These are phyloP conservation scores for Ophiostoma australiae DNA, from an alignment of 2,329 filamentous ascomycete genomes.

Conservation along the genomic window DNA sequence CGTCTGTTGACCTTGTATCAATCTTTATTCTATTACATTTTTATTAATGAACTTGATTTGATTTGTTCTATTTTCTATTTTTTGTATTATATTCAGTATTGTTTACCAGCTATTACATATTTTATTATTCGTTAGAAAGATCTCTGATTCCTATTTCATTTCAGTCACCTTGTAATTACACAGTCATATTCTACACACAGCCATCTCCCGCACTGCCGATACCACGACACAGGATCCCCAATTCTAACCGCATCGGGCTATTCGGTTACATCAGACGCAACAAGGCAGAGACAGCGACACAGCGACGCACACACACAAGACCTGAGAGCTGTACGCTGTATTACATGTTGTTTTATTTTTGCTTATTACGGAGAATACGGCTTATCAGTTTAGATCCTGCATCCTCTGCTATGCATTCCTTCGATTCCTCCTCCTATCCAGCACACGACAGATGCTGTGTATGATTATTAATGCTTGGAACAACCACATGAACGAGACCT, in stretches of 20 bases:
- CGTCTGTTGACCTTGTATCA: neutral
- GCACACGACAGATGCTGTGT: too few relatives aligned
- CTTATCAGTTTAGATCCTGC: too few relatives aligned
- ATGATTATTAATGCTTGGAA: too few relatives aligned
- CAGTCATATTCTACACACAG: neutral
- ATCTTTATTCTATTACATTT: neutral
- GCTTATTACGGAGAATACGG: too few relatives aligned
- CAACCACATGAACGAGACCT: too few relatives aligned
- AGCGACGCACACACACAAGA: neutral
- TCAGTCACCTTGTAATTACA: neutral
- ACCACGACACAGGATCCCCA: slow-evolving; percentile 1
- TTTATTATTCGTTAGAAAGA: too few relatives aligned
- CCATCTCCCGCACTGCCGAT: neutral
- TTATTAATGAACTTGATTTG: too few relatives aligned
- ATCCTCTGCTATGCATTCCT: too few relatives aligned
- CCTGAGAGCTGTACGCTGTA: too few relatives aligned
- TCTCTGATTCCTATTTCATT: neutral
- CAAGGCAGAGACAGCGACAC: neutral
- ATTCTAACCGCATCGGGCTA: neutral
- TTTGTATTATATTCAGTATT: neutral
- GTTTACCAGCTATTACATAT: too few relatives aligned
- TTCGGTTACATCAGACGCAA: neutral
- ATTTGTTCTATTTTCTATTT: neutral
- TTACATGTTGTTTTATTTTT: too few relatives aligned
- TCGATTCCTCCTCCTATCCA: too few relatives aligned